These are phyloP conservation scores for Ophiocordyceps camponoti-rufipedis DNA, from an alignment of 2,329 filamentous ascomycete species.

Conservation along the genomic window DNA sequence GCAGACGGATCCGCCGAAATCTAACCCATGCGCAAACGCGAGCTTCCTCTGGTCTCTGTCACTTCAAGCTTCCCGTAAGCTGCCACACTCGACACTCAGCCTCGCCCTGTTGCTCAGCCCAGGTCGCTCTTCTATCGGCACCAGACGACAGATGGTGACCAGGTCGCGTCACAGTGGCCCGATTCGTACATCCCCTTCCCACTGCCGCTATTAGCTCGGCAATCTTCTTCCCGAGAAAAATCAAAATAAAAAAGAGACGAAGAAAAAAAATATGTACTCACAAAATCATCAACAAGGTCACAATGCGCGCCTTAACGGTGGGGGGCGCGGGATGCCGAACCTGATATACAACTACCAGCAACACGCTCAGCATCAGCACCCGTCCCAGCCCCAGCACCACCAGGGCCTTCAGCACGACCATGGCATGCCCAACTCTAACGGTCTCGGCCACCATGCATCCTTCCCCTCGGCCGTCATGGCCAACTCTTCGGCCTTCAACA, in stretches of 20 bases:
- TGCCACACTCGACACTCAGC: constrained; percentile 4
- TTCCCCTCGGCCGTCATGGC: constrained; percentile 30
- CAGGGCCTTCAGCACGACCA: constrained; percentile 42
- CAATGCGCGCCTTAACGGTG: constrained; percentile 53
- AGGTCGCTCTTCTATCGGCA: constrained; percentile 5
- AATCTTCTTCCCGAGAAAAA: background rate
- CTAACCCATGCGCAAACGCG: constrained; percentile 21
- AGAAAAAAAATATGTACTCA: constrained; percentile 45
- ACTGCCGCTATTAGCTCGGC: constrained; percentile 2
- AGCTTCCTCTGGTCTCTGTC: constrained; percentile 13
- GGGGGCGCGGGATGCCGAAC: constrained; percentile 36
- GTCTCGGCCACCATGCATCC: constrained; percentile 24
- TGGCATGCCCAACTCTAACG: constrained; percentile 32
- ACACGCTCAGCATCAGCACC: constrained; percentile 41
- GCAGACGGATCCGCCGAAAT: constrained; percentile 6
- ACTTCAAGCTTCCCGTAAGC: constrained; percentile 14
- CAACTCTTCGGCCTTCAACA: constrained; percentile 42
- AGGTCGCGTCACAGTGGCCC: constrained; percentile 4
- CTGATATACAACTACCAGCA: constrained; percentile 55
- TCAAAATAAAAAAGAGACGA: background rate
- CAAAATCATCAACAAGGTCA: constrained; percentile 56
- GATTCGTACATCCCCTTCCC: constrained; percentile 1
- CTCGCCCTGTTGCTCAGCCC: background rate
- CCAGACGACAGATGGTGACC: constrained; percentile 9
- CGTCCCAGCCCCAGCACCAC: constrained; percentile 46